A percentile compares a stretch with the other conserved stretches of the same genome.
Evolutionary conservation across 176 grass and related monocot genomes (phyloP).

Genomic region (Triticum aestivum): DNA sequence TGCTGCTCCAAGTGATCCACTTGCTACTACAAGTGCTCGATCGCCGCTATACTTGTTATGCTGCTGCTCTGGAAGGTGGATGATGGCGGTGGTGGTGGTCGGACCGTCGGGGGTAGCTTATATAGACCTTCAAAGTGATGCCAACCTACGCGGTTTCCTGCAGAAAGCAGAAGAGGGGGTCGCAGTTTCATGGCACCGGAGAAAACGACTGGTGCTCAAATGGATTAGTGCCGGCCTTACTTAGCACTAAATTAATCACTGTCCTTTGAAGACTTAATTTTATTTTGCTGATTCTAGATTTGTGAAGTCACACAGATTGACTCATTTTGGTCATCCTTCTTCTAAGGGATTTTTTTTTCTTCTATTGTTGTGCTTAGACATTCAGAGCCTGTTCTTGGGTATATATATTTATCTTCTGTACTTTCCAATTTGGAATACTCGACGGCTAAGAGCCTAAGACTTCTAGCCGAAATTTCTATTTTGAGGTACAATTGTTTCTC

Average conservation of each 20-base stretch:
- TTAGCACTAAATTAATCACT: background rate
- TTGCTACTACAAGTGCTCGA: background rate
- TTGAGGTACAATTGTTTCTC: background rate
- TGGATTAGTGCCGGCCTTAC: background rate
- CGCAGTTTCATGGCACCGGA: background rate
- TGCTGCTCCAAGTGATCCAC: background rate
- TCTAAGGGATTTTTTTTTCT: background rate
- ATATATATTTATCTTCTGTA: background rate
- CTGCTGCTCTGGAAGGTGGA: background rate
- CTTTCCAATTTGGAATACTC: conserved; percentile 1
- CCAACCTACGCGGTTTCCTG: conserved; percentile 32
- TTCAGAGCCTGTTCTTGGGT: background rate
- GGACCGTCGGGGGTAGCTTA: background rate
- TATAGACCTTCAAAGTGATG: conserved; percentile 9
- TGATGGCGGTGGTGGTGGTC: background rate
- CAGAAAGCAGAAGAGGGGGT: background rate
- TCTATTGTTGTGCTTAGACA: background rate
- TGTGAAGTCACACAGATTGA: conserved; percentile 22
- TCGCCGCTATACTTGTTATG: background rate
- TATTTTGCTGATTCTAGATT: background rate
- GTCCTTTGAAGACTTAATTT: background rate
- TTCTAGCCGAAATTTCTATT: background rate
- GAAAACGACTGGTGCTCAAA: background rate
- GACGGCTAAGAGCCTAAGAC: background rate
- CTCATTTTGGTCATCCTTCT: background rate